Base-by-base conservation (phyloP, 257 asterid genomes). In the Cynanchum wilfordii region DNA sequence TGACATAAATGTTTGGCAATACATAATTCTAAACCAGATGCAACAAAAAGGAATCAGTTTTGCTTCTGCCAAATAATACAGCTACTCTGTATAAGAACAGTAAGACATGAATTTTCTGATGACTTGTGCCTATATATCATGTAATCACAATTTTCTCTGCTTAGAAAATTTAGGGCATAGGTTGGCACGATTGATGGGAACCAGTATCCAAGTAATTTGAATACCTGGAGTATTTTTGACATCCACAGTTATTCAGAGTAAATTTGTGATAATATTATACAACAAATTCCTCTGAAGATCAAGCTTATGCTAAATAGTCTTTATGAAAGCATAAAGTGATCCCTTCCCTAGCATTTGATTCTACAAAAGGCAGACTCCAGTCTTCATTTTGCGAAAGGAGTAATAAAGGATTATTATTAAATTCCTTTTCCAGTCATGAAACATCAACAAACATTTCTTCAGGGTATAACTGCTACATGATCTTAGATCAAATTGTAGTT, bases 11-110 rank as follows among this genome's bases (percentile, higher is more conserved):
- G 57, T 44, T 20, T n/a, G 38, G 40, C 15, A 2, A 68, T 12
- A 7, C 7, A 56, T 7, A 4, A 68, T 30, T 42, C 17, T 19
- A 15, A 55, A 36, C 27, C 4, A 70, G 11, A 56, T 15, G 33
- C 27, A 45, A 30, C 17, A 19, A 44, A 66, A 11, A 55, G 8
- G 40, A 57, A 67, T 7, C 1, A 56, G 12, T 1, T 33, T 33
- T 56, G 73, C 66, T 19, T 66, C 50, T 20, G 51, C 5, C 52
- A 66, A 66, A 59, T 47, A 51, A 47, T 22, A 65, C 54, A 11
- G 33, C 47, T 47, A 15, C 33, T 42, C 44, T 56, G 4, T 36
- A 71, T 55, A 58, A 44, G 12, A 58, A 25, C 45, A 42, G 29
- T 58, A 44, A 42, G 20, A 2, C 1, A 29, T 15, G 38, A 54